Evolutionary conservation across 2,329 filamentous ascomycete genomes (phyloP).

Genomic region (Diaporthe sp.): DNA sequence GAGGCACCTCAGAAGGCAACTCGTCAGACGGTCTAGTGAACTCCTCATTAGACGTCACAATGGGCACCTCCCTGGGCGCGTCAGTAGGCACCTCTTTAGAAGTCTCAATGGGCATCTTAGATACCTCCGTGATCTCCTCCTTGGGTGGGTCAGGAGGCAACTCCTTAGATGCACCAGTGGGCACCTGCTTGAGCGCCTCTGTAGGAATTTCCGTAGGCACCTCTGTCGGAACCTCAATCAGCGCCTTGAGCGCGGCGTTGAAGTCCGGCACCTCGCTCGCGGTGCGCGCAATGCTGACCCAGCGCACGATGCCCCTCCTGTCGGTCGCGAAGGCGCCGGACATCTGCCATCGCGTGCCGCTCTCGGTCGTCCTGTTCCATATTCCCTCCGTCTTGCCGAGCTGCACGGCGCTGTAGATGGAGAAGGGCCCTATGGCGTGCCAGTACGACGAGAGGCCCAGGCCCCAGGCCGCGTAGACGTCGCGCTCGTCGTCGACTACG

Average conservation of each 20-base stretch:
- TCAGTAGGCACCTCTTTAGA: not conserved
- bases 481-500: conserved; percentile 68
- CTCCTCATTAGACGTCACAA: too few relatives aligned
- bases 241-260: conserved; percentile 51
- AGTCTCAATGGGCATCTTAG: not conserved
- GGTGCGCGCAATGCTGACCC: conserved; percentile 57
- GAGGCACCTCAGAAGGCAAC: not conserved
- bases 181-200: not conserved
- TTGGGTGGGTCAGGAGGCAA: not conserved
- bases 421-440: conserved; percentile 70
- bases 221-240: conserved; percentile 33
- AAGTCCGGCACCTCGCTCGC: conserved; percentile 67
- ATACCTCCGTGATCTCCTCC: not conserved
- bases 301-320: conserved; percentile 60
- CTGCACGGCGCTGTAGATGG: conserved; percentile 66
- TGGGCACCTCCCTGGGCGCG: not conserved
- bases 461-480: conserved; percentile 74
- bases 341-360: conserved; percentile 76
- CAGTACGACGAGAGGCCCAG: conserved; percentile 69
- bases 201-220: not conserved
- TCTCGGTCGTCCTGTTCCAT: conserved; percentile 73
- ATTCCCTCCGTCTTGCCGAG: conserved; percentile 72
- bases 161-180: not conserved
- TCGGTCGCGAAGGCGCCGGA: conserved; percentile 73
- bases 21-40: not conserved